Base-by-base conservation (phyloP, 306 rosid species). In the Quercus alba region DNA sequence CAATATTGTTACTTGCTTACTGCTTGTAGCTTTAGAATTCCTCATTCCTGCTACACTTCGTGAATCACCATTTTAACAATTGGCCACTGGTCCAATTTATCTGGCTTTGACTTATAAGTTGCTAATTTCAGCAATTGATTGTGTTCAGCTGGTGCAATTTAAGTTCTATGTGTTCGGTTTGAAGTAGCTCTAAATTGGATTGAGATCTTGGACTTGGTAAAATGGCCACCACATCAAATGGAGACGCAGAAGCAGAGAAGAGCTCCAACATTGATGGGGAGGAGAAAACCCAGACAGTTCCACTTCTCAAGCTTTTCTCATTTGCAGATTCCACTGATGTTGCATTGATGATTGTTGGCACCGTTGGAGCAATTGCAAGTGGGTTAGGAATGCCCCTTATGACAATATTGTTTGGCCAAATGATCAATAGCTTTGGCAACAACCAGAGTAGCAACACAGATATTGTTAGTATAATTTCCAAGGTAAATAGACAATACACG, bases 281-380 rank as follows among this genome's bases (percentile, higher is more conserved):
- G 10, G 87, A 80, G 72, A 78, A 59, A 70, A 8, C 3, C 17
- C 73, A 84, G 30, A 75, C 80, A 38, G 62, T 87, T 73, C 76
- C 87, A 5, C 81, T 84, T 73, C n/a, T n/a, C 56, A 87, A 78
- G 82, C 84, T 87, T 13, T 84, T 87, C 84, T 75, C 87, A 28
- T 87, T 84, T 51, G 86, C 90, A 44, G 88, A 87, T 76, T 72
- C 75, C 51, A 56, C 75, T 66, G 90, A 87, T 64, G 25, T n/a
- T 19, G 3, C 64, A 17, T 70, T 87, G 77, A 87, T 87, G 90
- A 35, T 76, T 8, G 10, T 62, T 9, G 90, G 90, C 51, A 70
- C 78, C 3, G 23, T 81, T 21, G 90, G 86, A 31, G 88, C 83
- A 64, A 17, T 87, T 17, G 90, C 76, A 41, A 87, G 78, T 78